Conservation (phyloP, 2,329 filamentous ascomycete genomes). For the Boeremia lycopersici region DNA sequence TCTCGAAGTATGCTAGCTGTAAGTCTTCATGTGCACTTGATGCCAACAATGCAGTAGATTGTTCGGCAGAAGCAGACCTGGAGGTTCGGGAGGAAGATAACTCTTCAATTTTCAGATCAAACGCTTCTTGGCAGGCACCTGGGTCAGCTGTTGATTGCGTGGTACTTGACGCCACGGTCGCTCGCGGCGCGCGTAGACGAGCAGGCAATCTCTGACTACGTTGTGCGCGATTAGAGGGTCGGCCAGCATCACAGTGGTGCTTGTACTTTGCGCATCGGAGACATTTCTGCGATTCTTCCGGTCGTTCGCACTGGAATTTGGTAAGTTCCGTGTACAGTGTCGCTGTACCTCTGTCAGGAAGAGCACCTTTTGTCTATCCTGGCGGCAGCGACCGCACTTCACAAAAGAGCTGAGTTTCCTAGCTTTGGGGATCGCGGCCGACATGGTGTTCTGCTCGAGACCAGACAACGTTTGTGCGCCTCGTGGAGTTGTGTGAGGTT, state of each 20-base stretch:
- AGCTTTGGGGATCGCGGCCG: background rate
- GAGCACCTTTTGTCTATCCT: constrained; percentile 7
- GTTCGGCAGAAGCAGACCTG: constrained; percentile 1
- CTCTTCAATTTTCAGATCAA: background rate
- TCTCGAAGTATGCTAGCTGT: background rate
- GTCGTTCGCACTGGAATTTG: background rate
- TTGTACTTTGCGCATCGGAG: constrained; percentile 1
- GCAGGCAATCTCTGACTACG: background rate
- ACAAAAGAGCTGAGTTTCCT: constrained; percentile 1
- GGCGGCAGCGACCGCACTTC: constrained; percentile 4
- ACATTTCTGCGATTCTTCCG: background rate
- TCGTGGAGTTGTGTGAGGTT: background rate
- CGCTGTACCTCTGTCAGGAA: no score
- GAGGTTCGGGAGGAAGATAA: background rate
- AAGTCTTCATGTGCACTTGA: background rate
- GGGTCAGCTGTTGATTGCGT: background rate
- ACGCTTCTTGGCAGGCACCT: background rate
- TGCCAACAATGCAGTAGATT: background rate
- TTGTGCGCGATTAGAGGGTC: constrained; percentile 2
- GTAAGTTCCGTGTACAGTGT: background rate
- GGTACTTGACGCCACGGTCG: background rate
- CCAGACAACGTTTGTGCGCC: background rate
- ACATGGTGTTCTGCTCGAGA: background rate
- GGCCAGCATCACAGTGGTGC: background rate
- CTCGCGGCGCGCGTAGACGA: background rate